These are phyloP conservation scores for Endogone sp. DNA, from an alignment of 192 early-diverging fungal species.

Conservation along the genomic window DNA sequence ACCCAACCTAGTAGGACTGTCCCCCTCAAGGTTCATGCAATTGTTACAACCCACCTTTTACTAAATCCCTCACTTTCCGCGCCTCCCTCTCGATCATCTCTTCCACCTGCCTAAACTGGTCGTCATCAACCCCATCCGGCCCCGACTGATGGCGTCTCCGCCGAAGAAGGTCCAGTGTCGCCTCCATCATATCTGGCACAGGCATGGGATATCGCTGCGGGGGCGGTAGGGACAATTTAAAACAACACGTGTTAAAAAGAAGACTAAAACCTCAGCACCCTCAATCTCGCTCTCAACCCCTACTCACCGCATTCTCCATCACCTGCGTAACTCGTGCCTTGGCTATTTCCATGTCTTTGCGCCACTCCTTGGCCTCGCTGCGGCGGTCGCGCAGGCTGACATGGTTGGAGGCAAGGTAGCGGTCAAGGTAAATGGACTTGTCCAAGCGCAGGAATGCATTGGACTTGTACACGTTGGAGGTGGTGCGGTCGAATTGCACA, in stretches of 20 bases:
- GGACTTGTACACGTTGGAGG: constrained; percentile 59
- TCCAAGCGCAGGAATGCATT: constrained; percentile 64
- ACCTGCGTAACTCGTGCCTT: constrained; percentile 22
- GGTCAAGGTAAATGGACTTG: constrained; percentile 56
- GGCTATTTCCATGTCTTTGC: constrained; percentile 25
- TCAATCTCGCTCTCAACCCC: neutral
- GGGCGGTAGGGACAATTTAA: neutral
- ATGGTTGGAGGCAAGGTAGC: constrained; percentile 40
- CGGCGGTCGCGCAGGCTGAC: constrained; percentile 15
- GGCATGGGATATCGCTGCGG: constrained; percentile 17
- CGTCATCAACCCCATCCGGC: neutral
- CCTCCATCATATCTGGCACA: constrained; percentile 26
- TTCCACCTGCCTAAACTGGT: constrained; percentile 3
- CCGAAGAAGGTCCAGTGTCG: constrained; percentile 17
- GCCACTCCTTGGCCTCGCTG: constrained; percentile 16
- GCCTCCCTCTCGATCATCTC: constrained; percentile 14
- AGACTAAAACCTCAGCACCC: neutral
- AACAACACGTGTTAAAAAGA: too few relatives aligned
- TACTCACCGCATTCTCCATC: constrained; percentile 13
- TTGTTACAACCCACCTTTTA: neutral
- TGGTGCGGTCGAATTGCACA: constrained; percentile 60
- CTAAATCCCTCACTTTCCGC: constrained; percentile 1
- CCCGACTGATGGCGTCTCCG: neutral
- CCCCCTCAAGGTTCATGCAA: too few relatives aligned
- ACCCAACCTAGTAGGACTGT: too few relatives aligned